These are phyloP conservation scores for Penicillium sp. DNA, from an alignment of 2,329 filamentous ascomycete genomes.

Conservation along the genomic window DNA sequence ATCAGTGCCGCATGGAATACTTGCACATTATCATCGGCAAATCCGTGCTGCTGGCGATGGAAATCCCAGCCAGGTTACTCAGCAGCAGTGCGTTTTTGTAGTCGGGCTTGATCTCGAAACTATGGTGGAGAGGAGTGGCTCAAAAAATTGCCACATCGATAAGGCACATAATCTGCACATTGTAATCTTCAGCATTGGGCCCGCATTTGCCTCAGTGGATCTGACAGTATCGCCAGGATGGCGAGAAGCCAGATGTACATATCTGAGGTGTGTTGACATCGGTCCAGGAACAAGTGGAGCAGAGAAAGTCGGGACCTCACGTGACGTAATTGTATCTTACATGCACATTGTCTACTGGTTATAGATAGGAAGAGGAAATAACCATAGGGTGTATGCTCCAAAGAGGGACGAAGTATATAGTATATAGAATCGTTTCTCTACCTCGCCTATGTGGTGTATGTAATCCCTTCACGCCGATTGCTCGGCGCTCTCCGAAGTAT, in stretches of 20 bases:
- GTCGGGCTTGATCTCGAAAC: conserved; percentile 46
- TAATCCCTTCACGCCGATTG: not conserved
- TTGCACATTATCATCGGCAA: conserved; percentile 55
- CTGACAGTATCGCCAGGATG: not conserved
- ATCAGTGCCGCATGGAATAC: conserved; percentile 54
- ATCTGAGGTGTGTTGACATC: no score
- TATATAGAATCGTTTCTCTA: not conserved
- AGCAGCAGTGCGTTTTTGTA: conserved; percentile 54
- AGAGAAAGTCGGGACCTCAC: not conserved
- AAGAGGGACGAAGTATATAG: not conserved
- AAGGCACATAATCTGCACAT: conserved; percentile 51
- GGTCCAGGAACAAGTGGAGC: not conserved
- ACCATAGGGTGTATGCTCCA: not conserved
- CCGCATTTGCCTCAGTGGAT: no score
- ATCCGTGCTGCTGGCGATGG: conserved; percentile 55
- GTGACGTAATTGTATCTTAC: not conserved
- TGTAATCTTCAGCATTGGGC: not conserved
- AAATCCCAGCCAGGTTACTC: conserved; percentile 49
- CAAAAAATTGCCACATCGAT: conserved; percentile 52
- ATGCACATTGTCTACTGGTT: not conserved
- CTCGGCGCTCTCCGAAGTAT: conserved; percentile 6
- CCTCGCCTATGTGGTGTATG: not conserved
- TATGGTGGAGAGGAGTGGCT: conserved; percentile 47
- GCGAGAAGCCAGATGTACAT: not conserved
- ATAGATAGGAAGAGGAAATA: not conserved